phyloP scores from a whole-genome alignment of 1,284 basidiomycete genomes.

The Rhizoctonia solani region DNA sequence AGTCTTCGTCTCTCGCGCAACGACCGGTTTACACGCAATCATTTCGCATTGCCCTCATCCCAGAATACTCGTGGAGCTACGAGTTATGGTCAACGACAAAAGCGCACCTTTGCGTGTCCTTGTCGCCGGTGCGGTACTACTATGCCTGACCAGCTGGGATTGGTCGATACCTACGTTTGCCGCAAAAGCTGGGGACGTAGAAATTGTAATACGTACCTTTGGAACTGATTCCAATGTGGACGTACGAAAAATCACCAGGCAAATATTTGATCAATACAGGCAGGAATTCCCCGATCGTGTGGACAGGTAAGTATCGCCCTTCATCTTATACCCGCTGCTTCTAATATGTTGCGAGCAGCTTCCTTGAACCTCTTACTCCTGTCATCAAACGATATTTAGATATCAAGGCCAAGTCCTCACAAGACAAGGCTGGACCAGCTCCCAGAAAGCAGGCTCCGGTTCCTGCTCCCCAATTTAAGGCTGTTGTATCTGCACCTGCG shows the following conservation, averaged over 20 bases:
- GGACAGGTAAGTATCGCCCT: conserved; percentile 39
- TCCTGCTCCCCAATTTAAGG: conserved; percentile 17
- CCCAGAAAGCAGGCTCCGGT: conserved; percentile 15
- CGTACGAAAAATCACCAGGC: conserved; percentile 67
- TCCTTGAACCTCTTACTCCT: conserved; percentile 36
- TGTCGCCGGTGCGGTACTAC: conserved; percentile 60
- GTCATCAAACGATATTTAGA: conserved; percentile 38
- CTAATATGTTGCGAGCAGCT: conserved; percentile 10
- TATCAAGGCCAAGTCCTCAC: conserved; percentile 13
- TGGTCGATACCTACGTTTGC: conserved; percentile 46
- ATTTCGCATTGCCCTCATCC: conserved; percentile 74
- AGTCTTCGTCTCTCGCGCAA: conserved; percentile 70
- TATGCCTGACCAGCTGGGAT: conserved; percentile 39
- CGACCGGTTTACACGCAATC: conserved; percentile 60
- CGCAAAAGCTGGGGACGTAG: conserved; percentile 63
- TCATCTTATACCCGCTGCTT: not conserved
- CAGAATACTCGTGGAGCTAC: conserved; percentile 63
- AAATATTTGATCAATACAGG: conserved; percentile 77
- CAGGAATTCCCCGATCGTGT: conserved; percentile 67
- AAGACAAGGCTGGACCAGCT: not conserved
- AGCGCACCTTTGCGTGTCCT: conserved; percentile 64
- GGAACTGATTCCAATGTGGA: conserved; percentile 78
- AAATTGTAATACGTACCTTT: conserved; percentile 66
- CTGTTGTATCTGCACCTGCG: conserved; percentile 6
- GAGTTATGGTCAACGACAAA: conserved; percentile 67